These are phyloP conservation scores for Ascochyta rabiei DNA, from an alignment of 2,329 filamentous ascomycete genomes.

Conservation along the genomic window DNA sequence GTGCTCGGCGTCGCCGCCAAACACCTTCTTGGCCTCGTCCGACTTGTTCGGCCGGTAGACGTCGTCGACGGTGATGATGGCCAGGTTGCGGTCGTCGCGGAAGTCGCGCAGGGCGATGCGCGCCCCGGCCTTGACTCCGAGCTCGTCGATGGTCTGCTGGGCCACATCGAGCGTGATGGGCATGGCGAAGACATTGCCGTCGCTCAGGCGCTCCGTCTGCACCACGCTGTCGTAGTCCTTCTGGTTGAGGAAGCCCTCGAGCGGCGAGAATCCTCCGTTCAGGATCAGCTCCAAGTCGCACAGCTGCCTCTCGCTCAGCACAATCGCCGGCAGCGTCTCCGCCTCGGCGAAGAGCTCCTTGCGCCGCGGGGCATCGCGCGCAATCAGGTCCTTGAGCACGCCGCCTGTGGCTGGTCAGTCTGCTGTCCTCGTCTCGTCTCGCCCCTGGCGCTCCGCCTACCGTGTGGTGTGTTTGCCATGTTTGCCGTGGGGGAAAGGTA, in stretches of 20 bases:
- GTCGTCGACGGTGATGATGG: constrained; percentile 94
- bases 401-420: constrained; percentile 55
- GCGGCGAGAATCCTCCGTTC: constrained; percentile 95
- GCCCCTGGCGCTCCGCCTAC: neutral
- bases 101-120: constrained; percentile 91
- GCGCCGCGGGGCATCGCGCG: constrained; percentile 85
- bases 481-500: constrained; percentile 12
- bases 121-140: constrained; percentile 77
- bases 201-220: constrained; percentile 80
- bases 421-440: neutral
- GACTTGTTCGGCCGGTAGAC: constrained; percentile 96
- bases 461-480: constrained; percentile 61
- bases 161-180: constrained; percentile 92
- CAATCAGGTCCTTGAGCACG: constrained; percentile 96
- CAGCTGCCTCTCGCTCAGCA: constrained; percentile 90
- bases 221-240: constrained; percentile 97
- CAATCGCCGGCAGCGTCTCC: constrained; percentile 81
- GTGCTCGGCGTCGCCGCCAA: constrained; percentile 89
- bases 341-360: constrained; percentile 81
- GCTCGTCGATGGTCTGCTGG: constrained; percentile 73
- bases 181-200: constrained; percentile 93
- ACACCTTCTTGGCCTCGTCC: constrained; percentile 91
- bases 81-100: constrained; percentile 93
- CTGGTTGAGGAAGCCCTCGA: constrained; percentile 98
- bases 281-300: constrained; percentile 98